phyloP scores from a whole-genome alignment of 2,329 filamentous ascomycete species.

The Trichoderma endophyticum region DNA sequence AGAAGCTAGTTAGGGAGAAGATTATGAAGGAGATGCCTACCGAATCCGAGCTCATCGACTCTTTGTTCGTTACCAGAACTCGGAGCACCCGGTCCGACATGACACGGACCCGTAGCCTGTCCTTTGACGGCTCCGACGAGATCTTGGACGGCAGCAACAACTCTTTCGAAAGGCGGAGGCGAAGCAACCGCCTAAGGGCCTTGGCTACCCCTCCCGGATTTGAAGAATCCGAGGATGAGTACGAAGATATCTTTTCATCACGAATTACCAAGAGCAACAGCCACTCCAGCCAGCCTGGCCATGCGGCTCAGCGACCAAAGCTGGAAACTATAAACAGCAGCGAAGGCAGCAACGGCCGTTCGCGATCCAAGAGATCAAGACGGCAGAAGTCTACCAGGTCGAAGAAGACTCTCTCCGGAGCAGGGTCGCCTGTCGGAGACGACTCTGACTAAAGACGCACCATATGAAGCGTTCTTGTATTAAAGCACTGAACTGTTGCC shows the following conservation, averaged over 20 bases:
- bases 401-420: conserved; percentile 29
- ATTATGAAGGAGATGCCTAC: conserved; percentile 42
- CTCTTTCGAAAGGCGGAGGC: conserved; percentile 28
- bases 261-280: conserved; percentile 27
- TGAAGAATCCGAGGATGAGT: conserved; percentile 35
- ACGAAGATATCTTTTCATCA: conserved; percentile 28
- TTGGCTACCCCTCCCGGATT: conserved; percentile 30
- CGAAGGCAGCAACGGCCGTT: conserved; percentile 29
- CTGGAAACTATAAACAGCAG: conserved; percentile 48
- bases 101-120: conserved; percentile 37
- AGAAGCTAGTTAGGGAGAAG: conserved; percentile 47
- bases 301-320: conserved; percentile 42
- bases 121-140: conserved; percentile 38
- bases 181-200: conserved; percentile 27
- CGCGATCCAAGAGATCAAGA: conserved; percentile 30
- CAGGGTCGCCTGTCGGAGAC: conserved; percentile 38
- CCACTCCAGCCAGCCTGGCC: conserved; percentile 29
- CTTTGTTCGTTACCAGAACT: conserved; percentile 36
- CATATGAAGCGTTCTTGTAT: not conserved
- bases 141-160: conserved; percentile 27
- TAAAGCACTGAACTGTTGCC: not conserved
- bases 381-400: conserved; percentile 31
- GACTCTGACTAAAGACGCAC: conserved; percentile 32
- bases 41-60: conserved; percentile 45
- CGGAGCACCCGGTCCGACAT: conserved; percentile 31